A percentile compares a stretch with the other conserved stretches of the same genome.
Conservation (phyloP, 495 filamentous ascomycete species). For the Tuber indicum region DNA sequence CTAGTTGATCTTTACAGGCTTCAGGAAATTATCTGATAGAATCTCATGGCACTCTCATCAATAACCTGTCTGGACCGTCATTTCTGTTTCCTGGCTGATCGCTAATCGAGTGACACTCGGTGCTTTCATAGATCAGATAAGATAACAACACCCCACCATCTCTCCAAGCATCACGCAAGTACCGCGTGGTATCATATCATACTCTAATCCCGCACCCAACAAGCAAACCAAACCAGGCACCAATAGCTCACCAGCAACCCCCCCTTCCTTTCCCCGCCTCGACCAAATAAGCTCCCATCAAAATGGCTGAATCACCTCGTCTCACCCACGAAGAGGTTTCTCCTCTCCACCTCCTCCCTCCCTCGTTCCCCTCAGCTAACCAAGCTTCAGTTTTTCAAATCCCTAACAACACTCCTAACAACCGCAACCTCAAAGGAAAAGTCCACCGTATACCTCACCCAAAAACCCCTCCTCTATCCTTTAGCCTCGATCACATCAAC, state of each 20-base stretch:
- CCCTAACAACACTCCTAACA: conserved; percentile 67
- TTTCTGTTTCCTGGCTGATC: neutral
- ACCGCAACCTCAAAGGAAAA: conserved; percentile 60
- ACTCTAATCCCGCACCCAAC: neutral
- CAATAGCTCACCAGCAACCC: neutral
- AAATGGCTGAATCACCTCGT: neutral
- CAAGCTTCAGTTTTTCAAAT: conserved; percentile 68
- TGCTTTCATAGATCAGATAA: neutral
- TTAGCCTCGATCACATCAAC: conserved; percentile 25
- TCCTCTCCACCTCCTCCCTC: neutral
- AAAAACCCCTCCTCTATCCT: conserved; percentile 52
- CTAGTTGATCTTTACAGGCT: neutral
- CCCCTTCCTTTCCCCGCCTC: neutral
- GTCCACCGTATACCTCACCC: conserved; percentile 74
- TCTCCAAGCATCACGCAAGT: no score
- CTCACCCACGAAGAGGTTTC: conserved; percentile 21
- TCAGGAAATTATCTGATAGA: neutral
- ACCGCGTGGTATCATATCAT: no score
- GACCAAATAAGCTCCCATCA: neutral
- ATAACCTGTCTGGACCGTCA: neutral
- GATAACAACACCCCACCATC: neutral
- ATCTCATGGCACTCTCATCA: neutral
- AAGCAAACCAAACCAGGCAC: neutral
- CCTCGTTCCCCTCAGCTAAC: conserved; percentile 4
- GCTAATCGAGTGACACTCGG: neutral